phyloP scores from a whole-genome alignment of 1,284 basidiomycete species.

The Ceratobasidium sp. region DNA sequence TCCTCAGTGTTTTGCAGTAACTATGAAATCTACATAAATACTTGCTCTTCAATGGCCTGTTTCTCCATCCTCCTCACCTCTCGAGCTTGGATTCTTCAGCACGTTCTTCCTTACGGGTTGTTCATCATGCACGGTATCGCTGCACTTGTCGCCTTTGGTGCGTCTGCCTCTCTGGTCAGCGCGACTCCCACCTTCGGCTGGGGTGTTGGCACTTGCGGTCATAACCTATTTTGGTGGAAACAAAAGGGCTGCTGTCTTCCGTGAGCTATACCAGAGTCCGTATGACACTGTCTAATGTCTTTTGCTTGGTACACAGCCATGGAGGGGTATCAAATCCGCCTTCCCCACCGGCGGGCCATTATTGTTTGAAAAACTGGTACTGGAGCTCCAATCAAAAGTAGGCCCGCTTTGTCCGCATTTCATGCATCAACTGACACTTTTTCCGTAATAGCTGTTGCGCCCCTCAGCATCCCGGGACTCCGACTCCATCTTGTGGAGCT shows the following conservation, averaged over 20 bases:
- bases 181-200: conserved; percentile 22
- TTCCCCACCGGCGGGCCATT: conserved; percentile 12
- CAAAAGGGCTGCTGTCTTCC: conserved; percentile 40
- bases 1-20: background rate
- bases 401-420: background rate
- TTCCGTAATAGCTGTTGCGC: conserved; percentile 14
- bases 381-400: conserved; percentile 36
- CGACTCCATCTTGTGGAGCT: conserved; percentile 15
- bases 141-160: conserved; percentile 5
- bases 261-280: conserved; percentile 2
- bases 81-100: conserved; percentile 35
- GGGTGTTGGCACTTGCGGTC: conserved; percentile 8
- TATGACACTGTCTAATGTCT: background rate
- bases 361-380: conserved; percentile 17
- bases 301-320: background rate
- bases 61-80: conserved; percentile 19
- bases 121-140: conserved; percentile 21
- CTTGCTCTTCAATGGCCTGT: background rate
- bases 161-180: conserved; percentile 1
- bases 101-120: background rate
- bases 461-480: conserved; percentile 21
- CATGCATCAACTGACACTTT: background rate
- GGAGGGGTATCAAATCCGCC: conserved; percentile 23
- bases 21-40: background rate
- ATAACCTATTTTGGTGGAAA: conserved; percentile 33